Evolutionary conservation across 345 rosid genomes (phyloP).

Genomic region (Schrenkiella parvula): DNA sequence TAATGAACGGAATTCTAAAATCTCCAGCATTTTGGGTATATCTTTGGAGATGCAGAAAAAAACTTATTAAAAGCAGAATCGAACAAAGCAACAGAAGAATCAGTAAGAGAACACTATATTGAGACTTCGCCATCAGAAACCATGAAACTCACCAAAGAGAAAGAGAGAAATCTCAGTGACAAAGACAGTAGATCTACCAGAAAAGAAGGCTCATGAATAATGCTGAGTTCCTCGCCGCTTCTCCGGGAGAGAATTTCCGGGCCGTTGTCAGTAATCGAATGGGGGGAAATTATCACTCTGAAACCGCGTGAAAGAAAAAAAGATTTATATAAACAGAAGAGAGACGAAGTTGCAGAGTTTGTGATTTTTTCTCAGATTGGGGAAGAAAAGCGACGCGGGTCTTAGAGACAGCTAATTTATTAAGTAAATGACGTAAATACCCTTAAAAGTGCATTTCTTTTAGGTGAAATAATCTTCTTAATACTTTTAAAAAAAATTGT

Average conservation of each 20-base stretch:
- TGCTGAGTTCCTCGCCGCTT: conserved; percentile 1
- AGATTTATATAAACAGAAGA: background rate
- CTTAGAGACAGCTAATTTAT: conserved; percentile 14
- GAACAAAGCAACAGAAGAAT: background rate
- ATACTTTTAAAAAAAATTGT: too few relatives aligned
- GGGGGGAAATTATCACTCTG: background rate
- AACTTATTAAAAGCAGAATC: background rate
- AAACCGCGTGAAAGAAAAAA: background rate
- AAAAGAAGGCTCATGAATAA: background rate
- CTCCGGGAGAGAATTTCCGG: background rate
- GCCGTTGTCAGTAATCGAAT: background rate
- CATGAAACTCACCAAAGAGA: conserved; percentile 19
- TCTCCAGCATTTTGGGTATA: background rate
- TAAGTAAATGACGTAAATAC: background rate
- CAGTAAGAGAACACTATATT: background rate
- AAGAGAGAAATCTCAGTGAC: background rate
- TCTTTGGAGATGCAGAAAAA: conserved; percentile 4
- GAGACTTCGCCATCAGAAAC: background rate
- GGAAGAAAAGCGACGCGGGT: conserved; percentile 30
- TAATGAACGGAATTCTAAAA: conserved; percentile 2
- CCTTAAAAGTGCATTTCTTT: conserved; percentile 13
- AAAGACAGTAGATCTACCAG: conserved; percentile 22
- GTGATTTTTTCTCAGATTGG: conserved; percentile 29
- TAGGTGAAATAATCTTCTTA: background rate
- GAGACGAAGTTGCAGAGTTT: conserved; percentile 8